Conservation (phyloP, 163 green algal species). For the Scenedesmus sp. region DNA sequence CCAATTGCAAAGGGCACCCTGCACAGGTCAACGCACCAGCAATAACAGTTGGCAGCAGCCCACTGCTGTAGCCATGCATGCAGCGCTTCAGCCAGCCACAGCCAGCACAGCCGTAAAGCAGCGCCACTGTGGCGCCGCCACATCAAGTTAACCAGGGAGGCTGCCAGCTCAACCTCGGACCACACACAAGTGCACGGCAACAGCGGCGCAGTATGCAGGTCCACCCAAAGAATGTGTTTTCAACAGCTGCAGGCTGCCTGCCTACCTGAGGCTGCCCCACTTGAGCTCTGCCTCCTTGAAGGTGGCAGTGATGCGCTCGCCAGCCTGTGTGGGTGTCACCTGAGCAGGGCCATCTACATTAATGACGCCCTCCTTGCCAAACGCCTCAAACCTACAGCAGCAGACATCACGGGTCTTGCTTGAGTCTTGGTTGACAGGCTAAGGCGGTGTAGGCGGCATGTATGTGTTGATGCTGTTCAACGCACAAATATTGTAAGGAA, state of each 20-base stretch:
- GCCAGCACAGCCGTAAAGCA: no score
- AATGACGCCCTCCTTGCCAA: conserved; percentile 28
- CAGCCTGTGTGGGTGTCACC: conserved; percentile 8
- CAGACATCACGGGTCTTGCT: background rate
- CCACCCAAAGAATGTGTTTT: background rate
- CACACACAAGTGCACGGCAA: background rate
- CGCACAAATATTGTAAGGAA: no score
- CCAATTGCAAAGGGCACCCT: conserved; percentile 52
- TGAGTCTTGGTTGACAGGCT: no score
- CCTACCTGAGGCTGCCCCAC: conserved; percentile 28
- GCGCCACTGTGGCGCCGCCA: no score
- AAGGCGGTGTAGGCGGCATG: no score
- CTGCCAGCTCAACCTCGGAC: no score
- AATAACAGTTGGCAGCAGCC: background rate
- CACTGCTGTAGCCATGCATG: no score
- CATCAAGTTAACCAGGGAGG: no score
- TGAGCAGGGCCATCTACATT: conserved; percentile 43
- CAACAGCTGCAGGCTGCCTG: background rate
- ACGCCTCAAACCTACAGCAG: conserved; percentile 30
- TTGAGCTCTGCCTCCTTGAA: conserved; percentile 50
- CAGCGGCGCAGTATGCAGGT: background rate
- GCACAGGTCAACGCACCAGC: background rate
- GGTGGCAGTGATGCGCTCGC: conserved; percentile 26
- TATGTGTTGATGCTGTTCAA: no score
- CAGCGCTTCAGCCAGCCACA: background rate